A percentile compares a stretch with the other conserved stretches of the same genome.
Evolutionary conservation across 2,329 filamentous ascomycete genomes (phyloP).

Genomic region (Stagonosporopsis cucurbitacearum): DNA sequence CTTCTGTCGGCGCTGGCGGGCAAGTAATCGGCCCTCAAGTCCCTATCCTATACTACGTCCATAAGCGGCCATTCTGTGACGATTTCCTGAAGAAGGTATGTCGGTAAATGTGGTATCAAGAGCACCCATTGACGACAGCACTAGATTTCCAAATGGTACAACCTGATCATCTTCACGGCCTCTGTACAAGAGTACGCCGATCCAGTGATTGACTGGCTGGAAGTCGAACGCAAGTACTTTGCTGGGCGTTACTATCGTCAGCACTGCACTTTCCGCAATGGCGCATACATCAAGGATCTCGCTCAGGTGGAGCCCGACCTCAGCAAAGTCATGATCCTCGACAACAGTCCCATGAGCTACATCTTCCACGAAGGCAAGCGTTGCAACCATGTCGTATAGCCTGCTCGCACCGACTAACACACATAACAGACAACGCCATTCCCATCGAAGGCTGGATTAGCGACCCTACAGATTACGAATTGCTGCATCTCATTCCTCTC

Average conservation of each 20-base stretch:
- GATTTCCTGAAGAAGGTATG: slow-evolving; percentile 86
- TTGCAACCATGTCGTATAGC: not conserved
- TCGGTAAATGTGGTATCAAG: not conserved
- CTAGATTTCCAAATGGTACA: slow-evolving; percentile 96
- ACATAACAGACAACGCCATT: slow-evolving; percentile 89
- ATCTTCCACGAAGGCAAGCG: slow-evolving; percentile 93
- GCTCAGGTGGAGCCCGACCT: slow-evolving; percentile 95
- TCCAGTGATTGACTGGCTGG: slow-evolving; percentile 98
- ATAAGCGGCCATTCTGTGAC: slow-evolving; percentile 96
- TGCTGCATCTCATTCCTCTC: slow-evolving; percentile 89
- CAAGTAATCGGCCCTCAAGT: slow-evolving; percentile 82
- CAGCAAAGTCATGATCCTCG: slow-evolving; percentile 97
- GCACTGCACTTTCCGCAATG: slow-evolving; percentile 94
- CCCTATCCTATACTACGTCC: slow-evolving; percentile 97
- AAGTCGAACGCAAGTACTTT: slow-evolving; percentile 96
- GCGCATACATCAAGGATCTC: slow-evolving; percentile 97
- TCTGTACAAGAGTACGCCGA: slow-evolving; percentile 99
- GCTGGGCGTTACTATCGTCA: slow-evolving; percentile 92
- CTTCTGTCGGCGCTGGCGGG: slow-evolving; percentile 70
- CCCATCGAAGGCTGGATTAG: slow-evolving; percentile 99
- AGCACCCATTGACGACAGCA: slow-evolving; percentile 24
- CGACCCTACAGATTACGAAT: slow-evolving; percentile 94
- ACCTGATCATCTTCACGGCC: slow-evolving; percentile 93
- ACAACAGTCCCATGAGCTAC: slow-evolving; percentile 98
- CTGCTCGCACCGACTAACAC: not conserved